Percentiles rank a stretch among this genome's conserved stretches.
These are phyloP conservation scores for Thamnidium elegans DNA, from an alignment of 192 early-diverging fungal species.

Conservation along the genomic window DNA sequence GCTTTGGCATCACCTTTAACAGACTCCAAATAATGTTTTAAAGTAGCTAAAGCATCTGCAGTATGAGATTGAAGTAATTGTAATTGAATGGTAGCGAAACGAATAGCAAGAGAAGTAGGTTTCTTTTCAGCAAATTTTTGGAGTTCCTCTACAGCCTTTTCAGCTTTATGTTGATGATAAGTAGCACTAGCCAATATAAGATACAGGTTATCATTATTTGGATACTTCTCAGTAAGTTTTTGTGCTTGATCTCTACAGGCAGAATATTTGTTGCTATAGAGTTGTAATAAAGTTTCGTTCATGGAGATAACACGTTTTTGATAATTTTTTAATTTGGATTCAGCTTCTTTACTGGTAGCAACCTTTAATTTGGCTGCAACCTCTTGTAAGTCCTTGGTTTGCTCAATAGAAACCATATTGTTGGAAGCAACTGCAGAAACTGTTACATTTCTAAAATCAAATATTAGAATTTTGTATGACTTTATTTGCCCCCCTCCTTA, in stretches of 20 bases:
- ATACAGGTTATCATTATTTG: constrained; percentile 56
- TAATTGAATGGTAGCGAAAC: constrained; percentile 63
- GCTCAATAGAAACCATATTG: constrained; percentile 58
- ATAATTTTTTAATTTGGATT: constrained; percentile 53
- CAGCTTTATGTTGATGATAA: constrained; percentile 52
- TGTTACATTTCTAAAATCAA: constrained; percentile 46
- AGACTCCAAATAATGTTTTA: constrained; percentile 41
- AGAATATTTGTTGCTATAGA: constrained; percentile 53
- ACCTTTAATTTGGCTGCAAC: constrained; percentile 51
- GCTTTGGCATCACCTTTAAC: constrained; percentile 24
- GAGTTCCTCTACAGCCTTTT: constrained; percentile 57
- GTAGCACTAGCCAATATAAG: constrained; percentile 57
- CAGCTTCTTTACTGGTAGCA: constrained; percentile 52
- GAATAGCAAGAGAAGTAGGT: constrained; percentile 49
- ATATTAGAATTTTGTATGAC: constrained; percentile 16
- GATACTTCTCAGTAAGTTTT: constrained; percentile 54
- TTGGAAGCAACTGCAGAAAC: constrained; percentile 66
- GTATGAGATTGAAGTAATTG: constrained; percentile 49
- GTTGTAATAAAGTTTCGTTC: constrained; percentile 59
- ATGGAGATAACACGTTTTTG: constrained; percentile 61
- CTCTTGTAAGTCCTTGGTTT: constrained; percentile 58
- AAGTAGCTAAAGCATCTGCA: constrained; percentile 45
- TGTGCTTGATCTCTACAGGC: constrained; percentile 52
- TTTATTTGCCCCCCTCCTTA: constrained; percentile 2
- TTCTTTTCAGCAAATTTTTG: constrained; percentile 37